A percentile compares a stretch with the other conserved stretches of the same genome.
phyloP scores from a whole-genome alignment of 208 protist genomes.

The Leishmania turanica region DNA sequence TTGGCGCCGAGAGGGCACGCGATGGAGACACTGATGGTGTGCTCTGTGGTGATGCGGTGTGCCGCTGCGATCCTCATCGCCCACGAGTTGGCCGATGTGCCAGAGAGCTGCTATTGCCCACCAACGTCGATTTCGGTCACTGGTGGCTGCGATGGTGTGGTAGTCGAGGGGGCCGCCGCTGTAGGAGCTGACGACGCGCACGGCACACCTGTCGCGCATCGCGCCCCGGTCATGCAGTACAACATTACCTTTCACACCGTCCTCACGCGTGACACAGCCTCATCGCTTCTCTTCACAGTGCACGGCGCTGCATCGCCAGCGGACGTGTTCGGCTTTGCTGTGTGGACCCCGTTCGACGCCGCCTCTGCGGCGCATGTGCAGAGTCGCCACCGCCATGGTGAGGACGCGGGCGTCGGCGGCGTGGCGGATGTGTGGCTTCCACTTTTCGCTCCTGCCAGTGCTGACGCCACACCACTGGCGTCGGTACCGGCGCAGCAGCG shows the following conservation, averaged over 20 bases:
- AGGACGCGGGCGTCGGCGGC: neutral
- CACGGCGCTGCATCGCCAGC: slow-evolving; percentile 33
- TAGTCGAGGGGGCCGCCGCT: neutral
- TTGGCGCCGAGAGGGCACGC: neutral
- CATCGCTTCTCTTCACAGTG: slow-evolving; percentile 49
- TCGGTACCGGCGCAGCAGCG: neutral
- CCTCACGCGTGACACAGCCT: slow-evolving; percentile 30
- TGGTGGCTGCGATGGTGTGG: slow-evolving; percentile 18
- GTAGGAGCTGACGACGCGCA: neutral
- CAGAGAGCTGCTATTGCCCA: slow-evolving; percentile 5
- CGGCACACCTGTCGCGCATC: neutral
- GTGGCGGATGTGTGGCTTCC: slow-evolving; percentile 51
- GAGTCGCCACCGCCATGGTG: neutral
- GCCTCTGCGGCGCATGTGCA: slow-evolving; percentile 1
- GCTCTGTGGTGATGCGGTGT: slow-evolving; percentile 51
- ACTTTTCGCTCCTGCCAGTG: slow-evolving; percentile 29
- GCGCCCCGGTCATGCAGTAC: slow-evolving; percentile 45
- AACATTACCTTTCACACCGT: slow-evolving; percentile 38
- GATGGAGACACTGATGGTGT: slow-evolving; percentile 16
- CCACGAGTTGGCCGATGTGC: neutral
- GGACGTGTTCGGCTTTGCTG: slow-evolving; percentile 46
- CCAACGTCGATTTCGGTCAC: slow-evolving; percentile 27
- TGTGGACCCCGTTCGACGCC: slow-evolving; percentile 35
- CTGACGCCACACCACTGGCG: neutral
- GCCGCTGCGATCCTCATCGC: slow-evolving; percentile 33